phyloP scores from a whole-genome alignment of 345 rosid species.

The Salix suchowensis region DNA sequence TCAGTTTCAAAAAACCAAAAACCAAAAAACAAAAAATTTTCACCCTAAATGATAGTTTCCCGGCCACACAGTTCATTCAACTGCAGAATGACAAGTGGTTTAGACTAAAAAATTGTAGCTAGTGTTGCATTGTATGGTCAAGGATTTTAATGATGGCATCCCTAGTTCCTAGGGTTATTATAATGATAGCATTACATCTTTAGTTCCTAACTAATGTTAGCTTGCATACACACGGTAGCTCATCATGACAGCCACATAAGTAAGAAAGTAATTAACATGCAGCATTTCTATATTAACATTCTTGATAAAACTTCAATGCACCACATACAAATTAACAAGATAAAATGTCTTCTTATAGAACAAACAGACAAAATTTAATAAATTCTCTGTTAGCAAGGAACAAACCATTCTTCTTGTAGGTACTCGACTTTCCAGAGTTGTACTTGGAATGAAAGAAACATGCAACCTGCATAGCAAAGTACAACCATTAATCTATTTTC shows the following conservation, averaged over 20 bases:
- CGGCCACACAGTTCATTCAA: background rate
- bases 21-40: too few species aligned
- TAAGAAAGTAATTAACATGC: background rate
- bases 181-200: background rate
- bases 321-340: background rate
- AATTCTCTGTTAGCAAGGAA: background rate
- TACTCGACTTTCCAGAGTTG: conserved; percentile 28
- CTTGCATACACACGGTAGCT: background rate
- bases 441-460: conserved; percentile 34
- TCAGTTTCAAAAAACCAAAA: background rate
- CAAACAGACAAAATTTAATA: background rate
- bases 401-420: conserved; percentile 33
- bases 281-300: background rate
- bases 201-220: background rate
- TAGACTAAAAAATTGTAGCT: background rate
- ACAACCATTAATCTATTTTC: background rate
- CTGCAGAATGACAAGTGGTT: background rate
- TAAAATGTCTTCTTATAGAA: background rate
- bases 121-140: background rate
- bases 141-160: background rate
- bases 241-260: background rate
- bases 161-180: background rate
- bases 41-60: background rate
- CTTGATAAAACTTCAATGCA: background rate
- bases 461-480: conserved; percentile 11